These are phyloP conservation scores for Calcarisporium arbuscula DNA, from an alignment of 2,329 filamentous ascomycete genomes.

Conservation along the genomic window DNA sequence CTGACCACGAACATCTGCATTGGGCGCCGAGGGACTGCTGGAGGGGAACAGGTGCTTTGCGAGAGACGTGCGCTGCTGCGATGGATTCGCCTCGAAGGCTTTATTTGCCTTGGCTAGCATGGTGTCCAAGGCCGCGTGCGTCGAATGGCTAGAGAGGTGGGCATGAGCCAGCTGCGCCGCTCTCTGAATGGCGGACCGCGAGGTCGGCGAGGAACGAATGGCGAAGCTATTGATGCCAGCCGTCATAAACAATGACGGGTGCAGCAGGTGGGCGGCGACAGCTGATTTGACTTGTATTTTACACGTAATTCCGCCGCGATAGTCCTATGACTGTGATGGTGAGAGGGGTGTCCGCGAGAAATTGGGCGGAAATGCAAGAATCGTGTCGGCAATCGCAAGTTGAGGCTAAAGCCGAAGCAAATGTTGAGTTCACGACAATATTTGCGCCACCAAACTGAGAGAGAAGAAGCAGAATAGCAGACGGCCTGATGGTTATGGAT, in stretches of 20 bases:
- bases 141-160: conserved; percentile 11
- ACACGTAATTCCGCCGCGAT: too few relatives aligned
- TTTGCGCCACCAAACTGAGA: too few relatives aligned
- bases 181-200: conserved; percentile 18
- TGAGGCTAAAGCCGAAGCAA: too few relatives aligned
- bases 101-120: conserved; percentile 33
- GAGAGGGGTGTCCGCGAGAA: too few relatives aligned
- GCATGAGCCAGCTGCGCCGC: conserved; percentile 18
- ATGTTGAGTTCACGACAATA: too few relatives aligned
- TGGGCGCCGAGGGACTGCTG: conserved; percentile 41
- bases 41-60: conserved; percentile 52
- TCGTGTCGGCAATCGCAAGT: too few relatives aligned
- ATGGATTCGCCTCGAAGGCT: conserved; percentile 30
- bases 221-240: conserved; percentile 22
- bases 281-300: too few relatives aligned
- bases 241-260: conserved; percentile 26
- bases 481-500: too few relatives aligned
- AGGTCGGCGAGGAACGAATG: conserved; percentile 30
- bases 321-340: too few relatives aligned
- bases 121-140: conserved; percentile 15
- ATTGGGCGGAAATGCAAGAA: too few relatives aligned
- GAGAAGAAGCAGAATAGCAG: too few relatives aligned
- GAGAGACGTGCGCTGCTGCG: conserved; percentile 27
- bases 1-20: conserved; percentile 44
- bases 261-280: too few relatives aligned